phyloP scores from a whole-genome alignment of 2,329 filamentous ascomycete species.

The Microsporum audouinii region DNA sequence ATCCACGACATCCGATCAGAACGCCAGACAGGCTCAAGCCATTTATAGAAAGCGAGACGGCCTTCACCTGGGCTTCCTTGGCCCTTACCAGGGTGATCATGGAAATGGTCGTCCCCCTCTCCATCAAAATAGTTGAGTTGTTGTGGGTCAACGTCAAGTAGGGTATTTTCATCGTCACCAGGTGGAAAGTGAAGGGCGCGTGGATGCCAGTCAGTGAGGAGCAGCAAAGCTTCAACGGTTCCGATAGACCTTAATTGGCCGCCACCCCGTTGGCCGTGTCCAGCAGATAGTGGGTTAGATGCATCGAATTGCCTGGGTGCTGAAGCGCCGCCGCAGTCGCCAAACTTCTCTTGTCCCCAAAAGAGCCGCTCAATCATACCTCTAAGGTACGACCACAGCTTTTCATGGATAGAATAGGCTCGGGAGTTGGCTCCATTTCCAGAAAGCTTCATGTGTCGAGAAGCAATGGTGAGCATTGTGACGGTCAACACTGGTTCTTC shows the following conservation, averaged over 20 bases:
- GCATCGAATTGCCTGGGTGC: slow-evolving; percentile 25
- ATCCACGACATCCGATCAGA: slow-evolving; percentile 97
- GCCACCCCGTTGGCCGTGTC: slow-evolving; percentile 28
- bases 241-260: slow-evolving; percentile 79
- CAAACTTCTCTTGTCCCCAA: slow-evolving; percentile 94
- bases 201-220: slow-evolving; percentile 95
- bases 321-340: slow-evolving; percentile 61
- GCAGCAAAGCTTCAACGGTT: slow-evolving; percentile 85
- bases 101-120: slow-evolving; percentile 22
- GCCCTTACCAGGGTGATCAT: slow-evolving; percentile 30
- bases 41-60: slow-evolving; percentile 72
- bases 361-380: slow-evolving; percentile 92
- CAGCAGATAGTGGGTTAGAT: slow-evolving; percentile 6
- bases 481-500: slow-evolving; percentile 90
- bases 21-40: slow-evolving; percentile 92
- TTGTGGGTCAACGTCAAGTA: slow-evolving; percentile 60
- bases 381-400: slow-evolving; percentile 85
- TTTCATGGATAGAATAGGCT: slow-evolving; percentile 84
- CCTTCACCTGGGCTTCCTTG: slow-evolving; percentile 59
- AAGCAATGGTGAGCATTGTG: slow-evolving; percentile 81
- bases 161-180: slow-evolving; percentile 53
- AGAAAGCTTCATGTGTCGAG: slow-evolving; percentile 68
- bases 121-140: slow-evolving; percentile 53
- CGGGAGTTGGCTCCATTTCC: slow-evolving; percentile 72
- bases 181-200: slow-evolving; percentile 85